Evolutionary conservation across 495 filamentous ascomycete species (phyloP).

Genomic region (Hypomontagnella monticulosa): DNA sequence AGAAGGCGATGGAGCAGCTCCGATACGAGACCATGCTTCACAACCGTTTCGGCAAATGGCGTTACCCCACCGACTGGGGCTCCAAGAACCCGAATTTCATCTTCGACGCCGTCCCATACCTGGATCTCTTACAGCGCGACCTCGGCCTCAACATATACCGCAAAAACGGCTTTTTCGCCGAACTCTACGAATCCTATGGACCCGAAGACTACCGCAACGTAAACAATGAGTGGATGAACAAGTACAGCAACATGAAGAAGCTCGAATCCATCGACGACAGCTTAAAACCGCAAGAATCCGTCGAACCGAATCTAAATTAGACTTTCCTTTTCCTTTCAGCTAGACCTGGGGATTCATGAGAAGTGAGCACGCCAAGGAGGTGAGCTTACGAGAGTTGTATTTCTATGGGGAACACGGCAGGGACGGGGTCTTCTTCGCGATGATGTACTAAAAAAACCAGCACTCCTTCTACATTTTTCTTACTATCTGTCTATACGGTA

Average conservation of each 20-base stretch:
- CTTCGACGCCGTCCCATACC: conserved; percentile 80
- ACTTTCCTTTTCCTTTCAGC: conserved; percentile 14
- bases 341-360: conserved; percentile 2
- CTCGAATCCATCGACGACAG: conserved; percentile 30
- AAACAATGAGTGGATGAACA: conserved; percentile 63
- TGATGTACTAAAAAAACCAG: conserved; percentile 33
- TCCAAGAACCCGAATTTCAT: conserved; percentile 73
- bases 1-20: conserved; percentile 45
- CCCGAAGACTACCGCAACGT: conserved; percentile 69
- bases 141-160: conserved; percentile 63
- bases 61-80: conserved; percentile 73
- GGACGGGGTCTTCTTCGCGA: conserved; percentile 33
- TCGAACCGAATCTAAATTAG: conserved; percentile 21
- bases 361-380: background rate
- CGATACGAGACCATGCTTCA: conserved; percentile 68
- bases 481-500: background rate
- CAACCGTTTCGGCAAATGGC: conserved; percentile 73
- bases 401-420: conserved; percentile 27
- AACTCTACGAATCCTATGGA: conserved; percentile 66
- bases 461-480: conserved; percentile 17
- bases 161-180: conserved; percentile 57
- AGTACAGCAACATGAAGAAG: conserved; percentile 40
- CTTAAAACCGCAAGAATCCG: conserved; percentile 21
- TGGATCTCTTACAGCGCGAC: conserved; percentile 75
- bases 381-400: conserved; percentile 26